Evolutionary conservation across 2,329 filamentous ascomycete species (phyloP).

Genomic region (Biscogniauxia marginata): DNA sequence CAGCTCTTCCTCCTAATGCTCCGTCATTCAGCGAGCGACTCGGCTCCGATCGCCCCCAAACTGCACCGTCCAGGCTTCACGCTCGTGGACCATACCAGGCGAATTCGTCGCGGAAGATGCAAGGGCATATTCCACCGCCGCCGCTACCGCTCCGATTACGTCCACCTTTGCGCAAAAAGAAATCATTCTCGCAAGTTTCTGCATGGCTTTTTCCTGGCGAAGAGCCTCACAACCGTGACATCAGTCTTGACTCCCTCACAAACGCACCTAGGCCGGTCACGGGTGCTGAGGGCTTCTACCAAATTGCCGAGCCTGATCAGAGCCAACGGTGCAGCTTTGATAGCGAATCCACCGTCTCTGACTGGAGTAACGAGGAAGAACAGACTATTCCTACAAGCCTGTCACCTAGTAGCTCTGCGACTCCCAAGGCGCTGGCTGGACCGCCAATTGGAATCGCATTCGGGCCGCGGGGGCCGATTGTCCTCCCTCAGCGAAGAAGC

Average conservation of each 20-base stretch:
- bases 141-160: slow-evolving; percentile 58
- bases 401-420: slow-evolving; percentile 47
- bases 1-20: slow-evolving; percentile 54
- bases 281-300: slow-evolving; percentile 56
- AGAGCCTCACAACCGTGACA: slow-evolving; percentile 37
- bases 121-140: slow-evolving; percentile 47
- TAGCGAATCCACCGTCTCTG: slow-evolving; percentile 48
- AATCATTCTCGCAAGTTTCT: slow-evolving; percentile 62
- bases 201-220: slow-evolving; percentile 50
- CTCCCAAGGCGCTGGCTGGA: slow-evolving; percentile 40
- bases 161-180: slow-evolving; percentile 64
- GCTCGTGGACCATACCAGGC: slow-evolving; percentile 37
- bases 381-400: slow-evolving; percentile 48
- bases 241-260: slow-evolving; percentile 51
- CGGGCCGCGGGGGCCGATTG: slow-evolving; percentile 25
- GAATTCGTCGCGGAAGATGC: slow-evolving; percentile 34
- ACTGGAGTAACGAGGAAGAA: slow-evolving; percentile 46
- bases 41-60: slow-evolving; percentile 43
- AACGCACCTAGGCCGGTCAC: slow-evolving; percentile 54
- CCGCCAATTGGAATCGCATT: slow-evolving; percentile 24
- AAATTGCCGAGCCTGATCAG: slow-evolving; percentile 44
- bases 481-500: slow-evolving; percentile 37
- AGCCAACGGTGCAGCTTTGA: slow-evolving; percentile 42
- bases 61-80: slow-evolving; percentile 32
- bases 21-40: slow-evolving; percentile 58